A percentile compares a stretch with the other conserved stretches of the same genome.
These are phyloP conservation scores for Pleomassaria siparia DNA, from an alignment of 2,329 filamentous ascomycete species.

Conservation along the genomic window DNA sequence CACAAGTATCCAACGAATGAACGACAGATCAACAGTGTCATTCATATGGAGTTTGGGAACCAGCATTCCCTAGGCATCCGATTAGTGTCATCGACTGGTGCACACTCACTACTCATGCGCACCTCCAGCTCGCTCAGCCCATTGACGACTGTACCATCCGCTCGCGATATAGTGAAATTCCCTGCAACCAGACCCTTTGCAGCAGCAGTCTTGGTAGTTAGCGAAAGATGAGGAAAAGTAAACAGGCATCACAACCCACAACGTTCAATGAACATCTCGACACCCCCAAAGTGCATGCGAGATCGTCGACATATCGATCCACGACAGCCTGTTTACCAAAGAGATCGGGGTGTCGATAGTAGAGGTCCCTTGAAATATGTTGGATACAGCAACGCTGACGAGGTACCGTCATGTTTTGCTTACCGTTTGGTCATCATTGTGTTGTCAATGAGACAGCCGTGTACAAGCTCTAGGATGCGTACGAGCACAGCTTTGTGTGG, in stretches of 20 bases:
- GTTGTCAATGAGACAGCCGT: conserved; percentile 52
- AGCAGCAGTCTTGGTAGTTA: conserved; percentile 62
- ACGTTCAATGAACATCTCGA: conserved; percentile 69
- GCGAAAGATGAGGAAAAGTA: no score
- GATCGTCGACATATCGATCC: conserved; percentile 71
- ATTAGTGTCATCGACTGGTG: not conserved
- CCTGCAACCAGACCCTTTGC: conserved; percentile 73
- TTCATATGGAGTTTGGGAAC: conserved; percentile 60
- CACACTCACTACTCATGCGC: not conserved
- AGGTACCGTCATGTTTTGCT: not conserved
- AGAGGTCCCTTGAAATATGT: conserved; percentile 66
- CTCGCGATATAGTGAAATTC: conserved; percentile 51
- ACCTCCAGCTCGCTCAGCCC: conserved; percentile 48
- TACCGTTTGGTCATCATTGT: conserved; percentile 60
- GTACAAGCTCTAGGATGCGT: conserved; percentile 59
- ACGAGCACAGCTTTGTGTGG: conserved; percentile 51
- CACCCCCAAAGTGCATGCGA: conserved; percentile 69
- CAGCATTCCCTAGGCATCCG: conserved; percentile 59
- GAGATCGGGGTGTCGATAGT: conserved; percentile 72
- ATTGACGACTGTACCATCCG: conserved; percentile 47
- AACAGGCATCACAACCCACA: conserved; percentile 47
- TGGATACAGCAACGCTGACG: not conserved
- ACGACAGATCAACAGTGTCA: conserved; percentile 52
- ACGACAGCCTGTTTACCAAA: conserved; percentile 71
- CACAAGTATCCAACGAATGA: conserved; percentile 66